Conservation (phyloP, 1,284 basidiomycete species). For the Rhodotorula sp. region DNA sequence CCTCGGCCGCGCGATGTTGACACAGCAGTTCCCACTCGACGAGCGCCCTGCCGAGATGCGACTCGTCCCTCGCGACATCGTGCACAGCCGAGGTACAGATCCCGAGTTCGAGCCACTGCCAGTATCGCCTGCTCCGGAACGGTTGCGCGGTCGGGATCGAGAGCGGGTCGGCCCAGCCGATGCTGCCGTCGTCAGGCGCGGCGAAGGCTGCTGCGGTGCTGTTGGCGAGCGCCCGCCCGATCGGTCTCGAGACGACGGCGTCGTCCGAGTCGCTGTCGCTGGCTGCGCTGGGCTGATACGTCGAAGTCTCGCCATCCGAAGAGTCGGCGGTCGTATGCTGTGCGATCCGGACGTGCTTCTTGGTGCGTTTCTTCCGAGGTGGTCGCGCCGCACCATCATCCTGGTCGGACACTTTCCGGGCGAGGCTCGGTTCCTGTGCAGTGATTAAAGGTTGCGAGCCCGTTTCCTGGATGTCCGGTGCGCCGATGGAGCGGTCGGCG, state of each 20-base stretch:
- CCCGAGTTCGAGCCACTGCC: constrained; percentile 25
- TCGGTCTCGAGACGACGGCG: not conserved
- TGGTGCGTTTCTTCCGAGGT: not conserved
- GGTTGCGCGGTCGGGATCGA: not conserved
- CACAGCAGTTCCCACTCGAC: constrained; percentile 26
- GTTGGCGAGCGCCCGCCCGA: not conserved
- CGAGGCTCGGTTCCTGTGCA: no score
- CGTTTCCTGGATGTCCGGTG: no score
- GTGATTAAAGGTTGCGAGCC: no score
- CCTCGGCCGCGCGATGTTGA: not conserved
- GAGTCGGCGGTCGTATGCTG: not conserved
- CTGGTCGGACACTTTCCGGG: not conserved
- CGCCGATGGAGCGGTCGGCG: no score
- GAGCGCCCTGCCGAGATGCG: constrained; percentile 15
- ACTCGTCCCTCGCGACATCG: constrained; percentile 6
- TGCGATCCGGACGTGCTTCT: constrained; percentile 10
- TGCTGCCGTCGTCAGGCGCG: not conserved
- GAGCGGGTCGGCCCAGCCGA: constrained; percentile 19
- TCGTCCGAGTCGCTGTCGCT: not conserved
- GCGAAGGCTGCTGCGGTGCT: not conserved
- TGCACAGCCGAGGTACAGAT: constrained; percentile 18
- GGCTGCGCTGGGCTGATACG: not conserved
- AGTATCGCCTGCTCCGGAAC: constrained; percentile 4
- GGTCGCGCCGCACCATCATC: not conserved
- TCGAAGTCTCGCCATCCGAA: not conserved